Percentiles rank a stretch among this genome's conserved stretches.
Evolutionary conservation across 2,329 filamentous ascomycete genomes (phyloP).

Genomic region (Cladosporium sp.): DNA sequence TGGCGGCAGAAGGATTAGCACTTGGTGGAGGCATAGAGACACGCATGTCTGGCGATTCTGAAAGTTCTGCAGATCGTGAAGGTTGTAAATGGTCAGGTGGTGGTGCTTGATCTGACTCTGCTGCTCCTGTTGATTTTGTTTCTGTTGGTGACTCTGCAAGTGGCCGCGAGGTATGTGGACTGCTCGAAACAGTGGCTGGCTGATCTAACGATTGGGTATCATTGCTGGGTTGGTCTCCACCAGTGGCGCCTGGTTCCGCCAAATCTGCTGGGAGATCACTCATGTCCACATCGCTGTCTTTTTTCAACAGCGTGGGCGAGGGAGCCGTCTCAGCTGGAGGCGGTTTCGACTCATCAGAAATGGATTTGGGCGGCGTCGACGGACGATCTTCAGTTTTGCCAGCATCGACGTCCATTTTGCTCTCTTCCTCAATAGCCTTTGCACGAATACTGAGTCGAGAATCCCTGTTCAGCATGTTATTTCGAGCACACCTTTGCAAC

Average conservation of each 20-base stretch:
- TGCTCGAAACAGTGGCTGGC: not conserved
- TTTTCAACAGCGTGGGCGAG: not conserved
- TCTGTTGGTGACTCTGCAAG: not conserved
- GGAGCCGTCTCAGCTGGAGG: not conserved
- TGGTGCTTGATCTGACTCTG: slow-evolving; percentile 10
- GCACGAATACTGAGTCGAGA: not conserved
- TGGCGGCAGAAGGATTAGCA: slow-evolving; percentile 19
- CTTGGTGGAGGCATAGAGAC: slow-evolving; percentile 31
- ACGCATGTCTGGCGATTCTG: slow-evolving; percentile 26
- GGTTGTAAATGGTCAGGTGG: not conserved
- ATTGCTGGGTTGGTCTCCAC: not conserved
- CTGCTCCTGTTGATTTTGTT: not conserved
- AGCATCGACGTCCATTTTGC: slow-evolving; percentile 43
- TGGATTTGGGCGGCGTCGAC: not conserved
- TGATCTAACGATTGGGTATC: not conserved
- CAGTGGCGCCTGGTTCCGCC: not conserved
- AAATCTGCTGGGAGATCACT: not conserved
- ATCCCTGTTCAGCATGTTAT: slow-evolving; percentile 21
- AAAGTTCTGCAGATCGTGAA: not conserved
- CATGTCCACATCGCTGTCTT: slow-evolving; percentile 5
- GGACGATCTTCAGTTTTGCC: not conserved
- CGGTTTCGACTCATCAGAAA: not conserved
- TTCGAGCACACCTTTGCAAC: slow-evolving; percentile 30
- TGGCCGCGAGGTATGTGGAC: not conserved
- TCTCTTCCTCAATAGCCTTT: slow-evolving; percentile 31